A percentile compares a stretch with the other conserved stretches of the same genome.
Evolutionary conservation across 805 yeast species (phyloP).

Genomic region (Wickerhamomyces subpelliculosus): DNA sequence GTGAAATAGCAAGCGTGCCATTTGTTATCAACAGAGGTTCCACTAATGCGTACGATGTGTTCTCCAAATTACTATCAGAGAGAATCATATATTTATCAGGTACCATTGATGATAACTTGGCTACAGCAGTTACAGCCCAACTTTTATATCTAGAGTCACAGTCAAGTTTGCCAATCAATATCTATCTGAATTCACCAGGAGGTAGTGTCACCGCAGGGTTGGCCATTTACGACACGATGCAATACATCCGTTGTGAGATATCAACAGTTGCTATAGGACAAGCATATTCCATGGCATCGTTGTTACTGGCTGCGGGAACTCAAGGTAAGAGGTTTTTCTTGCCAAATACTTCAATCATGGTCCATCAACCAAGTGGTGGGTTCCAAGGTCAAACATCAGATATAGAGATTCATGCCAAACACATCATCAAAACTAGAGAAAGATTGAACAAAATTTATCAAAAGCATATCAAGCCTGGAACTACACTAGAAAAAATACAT

Average conservation of each 20-base stretch:
- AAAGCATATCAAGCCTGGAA: constrained; percentile 18
- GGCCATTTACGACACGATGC: constrained; percentile 29
- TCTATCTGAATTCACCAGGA: constrained; percentile 27
- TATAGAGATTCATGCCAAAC: constrained; percentile 28
- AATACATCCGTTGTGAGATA: constrained; percentile 25
- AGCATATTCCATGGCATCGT: constrained; percentile 28
- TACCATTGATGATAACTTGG: constrained; percentile 17
- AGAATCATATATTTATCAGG: constrained; percentile 23
- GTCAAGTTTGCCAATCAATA: constrained; percentile 16
- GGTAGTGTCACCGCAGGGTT: constrained; percentile 28
- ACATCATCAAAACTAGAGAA: constrained; percentile 23
- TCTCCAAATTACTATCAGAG: constrained; percentile 17
- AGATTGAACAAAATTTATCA: constrained; percentile 21
- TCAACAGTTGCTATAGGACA: constrained; percentile 29
- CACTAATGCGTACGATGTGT: constrained; percentile 7
- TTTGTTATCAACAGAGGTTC: neutral
- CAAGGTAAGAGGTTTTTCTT: constrained; percentile 22
- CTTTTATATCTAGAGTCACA: constrained; percentile 18
- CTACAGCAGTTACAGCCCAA: constrained; percentile 23
- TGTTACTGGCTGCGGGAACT: constrained; percentile 24
- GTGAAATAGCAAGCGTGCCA: neutral
- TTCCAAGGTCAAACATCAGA: constrained; percentile 25
- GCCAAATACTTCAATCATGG: constrained; percentile 27
- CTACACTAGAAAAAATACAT: constrained; percentile 11
- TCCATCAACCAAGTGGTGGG: constrained; percentile 28